Evolutionary conservation across 2,329 filamentous ascomycete genomes (phyloP), one percentile per base, ranked within the genome.

Genomic region (Penicillium thymicola): DNA sequence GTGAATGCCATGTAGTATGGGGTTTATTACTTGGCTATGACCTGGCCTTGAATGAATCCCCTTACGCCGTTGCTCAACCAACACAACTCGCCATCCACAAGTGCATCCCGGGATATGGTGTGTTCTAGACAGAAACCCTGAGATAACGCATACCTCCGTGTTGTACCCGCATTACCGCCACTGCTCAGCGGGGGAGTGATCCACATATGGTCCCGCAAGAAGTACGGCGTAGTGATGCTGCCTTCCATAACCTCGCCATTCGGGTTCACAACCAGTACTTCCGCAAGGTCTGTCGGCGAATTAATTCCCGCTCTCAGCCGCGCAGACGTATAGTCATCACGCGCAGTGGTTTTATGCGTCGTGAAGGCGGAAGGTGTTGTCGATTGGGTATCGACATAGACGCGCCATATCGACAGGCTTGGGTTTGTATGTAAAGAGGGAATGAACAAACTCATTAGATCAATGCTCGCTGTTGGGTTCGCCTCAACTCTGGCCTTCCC

Each of bases 1-100:
- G 21, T 21, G 21, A 21, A 47, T 25, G 13, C 21, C 3, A n/a
- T 46, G 18, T 44, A 21, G 11, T 25, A n/a, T 25, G 28, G 13
- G 21, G 5, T 18, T 44, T 44, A 8, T 36, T 18, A 51, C 30
- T 51, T 51, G 38, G n/a, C 30, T 23, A 70, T 55, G 25, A 75
- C 54, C 27, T 65, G 58, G 28, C 72, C 75, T n/a, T 57, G 67
- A 41, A 86, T 78, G 63, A 96, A 96, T 0, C 93, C 93, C 61
- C 89, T 83, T 1, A 93, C 88, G 0, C 89, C 92, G 72, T 93
- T 97, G 72, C 92, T 96, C 51, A 97, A 76, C 89, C 91, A 96
- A 59, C 92, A 89, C 51, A 87, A 81, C 72, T 97, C 92, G 1
- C 87, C 89, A 61, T 90, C 80, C 4, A 79, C 69, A 13, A 96